Conservation (phyloP, 805 yeast species). For the Nakazawaea anatomiae region DNA sequence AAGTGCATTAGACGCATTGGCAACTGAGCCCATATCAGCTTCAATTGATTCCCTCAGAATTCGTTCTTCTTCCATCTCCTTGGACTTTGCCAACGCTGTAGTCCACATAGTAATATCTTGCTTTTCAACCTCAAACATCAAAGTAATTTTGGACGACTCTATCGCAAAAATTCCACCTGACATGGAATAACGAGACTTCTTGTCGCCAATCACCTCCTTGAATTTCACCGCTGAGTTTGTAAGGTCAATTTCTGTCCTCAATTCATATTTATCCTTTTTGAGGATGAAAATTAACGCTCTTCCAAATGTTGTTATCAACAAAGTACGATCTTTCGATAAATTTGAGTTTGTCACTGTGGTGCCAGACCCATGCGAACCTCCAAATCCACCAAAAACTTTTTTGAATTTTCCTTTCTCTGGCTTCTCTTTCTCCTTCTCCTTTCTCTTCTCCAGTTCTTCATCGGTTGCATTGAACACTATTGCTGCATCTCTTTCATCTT, state of each 20-base stretch:
- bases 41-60: slow-evolving; percentile 19
- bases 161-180: slow-evolving; percentile 51
- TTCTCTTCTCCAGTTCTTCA: slow-evolving; percentile 14
- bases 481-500: slow-evolving; percentile 20
- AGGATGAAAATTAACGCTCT: slow-evolving; percentile 48
- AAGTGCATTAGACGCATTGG: slow-evolving; percentile 29
- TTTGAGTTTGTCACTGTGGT: background rate
- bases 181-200: slow-evolving; percentile 23
- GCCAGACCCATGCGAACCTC: slow-evolving; percentile 13
- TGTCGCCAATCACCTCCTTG: slow-evolving; percentile 49
- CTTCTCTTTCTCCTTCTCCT: slow-evolving; percentile 15
- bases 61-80: slow-evolving; percentile 42
- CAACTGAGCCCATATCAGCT: slow-evolving; percentile 22
- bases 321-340: slow-evolving; percentile 31
- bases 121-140: slow-evolving; percentile 51
- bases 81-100: slow-evolving; percentile 41
- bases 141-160: slow-evolving; percentile 46
- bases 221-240: slow-evolving; percentile 46
- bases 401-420: slow-evolving; percentile 18
- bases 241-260: slow-evolving; percentile 50
- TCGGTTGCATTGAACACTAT: slow-evolving; percentile 17
- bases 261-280: slow-evolving; percentile 34
- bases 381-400: slow-evolving; percentile 19
- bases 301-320: slow-evolving; percentile 58
- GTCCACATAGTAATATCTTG: slow-evolving; percentile 55